Conservation (phyloP, 345 rosid genomes). For the Capsella bursapastoris region DNA sequence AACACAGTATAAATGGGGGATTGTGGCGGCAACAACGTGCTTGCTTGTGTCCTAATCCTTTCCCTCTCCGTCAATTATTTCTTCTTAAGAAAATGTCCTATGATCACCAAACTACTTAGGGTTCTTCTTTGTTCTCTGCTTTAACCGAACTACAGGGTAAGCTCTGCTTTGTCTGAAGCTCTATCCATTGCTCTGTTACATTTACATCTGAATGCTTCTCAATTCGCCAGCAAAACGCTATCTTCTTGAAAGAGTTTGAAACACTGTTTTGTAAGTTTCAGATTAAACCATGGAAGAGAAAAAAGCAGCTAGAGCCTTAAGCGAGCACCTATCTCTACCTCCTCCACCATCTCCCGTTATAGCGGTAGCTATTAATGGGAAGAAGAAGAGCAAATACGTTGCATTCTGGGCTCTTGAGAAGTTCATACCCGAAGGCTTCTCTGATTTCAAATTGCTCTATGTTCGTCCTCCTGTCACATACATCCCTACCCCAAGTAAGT, state of each 20-base stretch:
- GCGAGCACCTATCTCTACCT: slow-evolving; percentile 46
- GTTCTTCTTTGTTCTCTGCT: slow-evolving; percentile 8
- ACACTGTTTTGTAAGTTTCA: slow-evolving; percentile 10
- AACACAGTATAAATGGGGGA: slow-evolving; percentile 23
- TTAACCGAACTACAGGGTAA: slow-evolving; percentile 1
- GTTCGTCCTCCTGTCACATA: slow-evolving; percentile 61
- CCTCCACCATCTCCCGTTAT: slow-evolving; percentile 46
- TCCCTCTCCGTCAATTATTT: not conserved
- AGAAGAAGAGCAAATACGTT: slow-evolving; percentile 58
- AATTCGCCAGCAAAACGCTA: not conserved
- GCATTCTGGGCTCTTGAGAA: slow-evolving; percentile 62
- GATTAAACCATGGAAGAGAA: slow-evolving; percentile 34
- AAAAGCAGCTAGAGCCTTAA: slow-evolving; percentile 21
- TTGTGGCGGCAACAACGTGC: slow-evolving; percentile 47
- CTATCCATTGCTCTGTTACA: slow-evolving; percentile 14
- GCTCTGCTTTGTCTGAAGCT: slow-evolving; percentile 15
- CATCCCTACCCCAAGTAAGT: slow-evolving; percentile 91
- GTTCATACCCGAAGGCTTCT: slow-evolving; percentile 58
- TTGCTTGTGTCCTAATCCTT: slow-evolving; percentile 34
- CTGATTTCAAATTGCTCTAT: slow-evolving; percentile 66
- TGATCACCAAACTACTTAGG: slow-evolving; percentile 9
- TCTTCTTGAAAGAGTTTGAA: slow-evolving; percentile 13
- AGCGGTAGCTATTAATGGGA: slow-evolving; percentile 77
- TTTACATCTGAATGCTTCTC: slow-evolving; percentile 4
- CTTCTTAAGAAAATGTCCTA: slow-evolving; percentile 33